phyloP scores from a whole-genome alignment of 352 stramenopile genomes.

The Globisporangium carolinianum region DNA sequence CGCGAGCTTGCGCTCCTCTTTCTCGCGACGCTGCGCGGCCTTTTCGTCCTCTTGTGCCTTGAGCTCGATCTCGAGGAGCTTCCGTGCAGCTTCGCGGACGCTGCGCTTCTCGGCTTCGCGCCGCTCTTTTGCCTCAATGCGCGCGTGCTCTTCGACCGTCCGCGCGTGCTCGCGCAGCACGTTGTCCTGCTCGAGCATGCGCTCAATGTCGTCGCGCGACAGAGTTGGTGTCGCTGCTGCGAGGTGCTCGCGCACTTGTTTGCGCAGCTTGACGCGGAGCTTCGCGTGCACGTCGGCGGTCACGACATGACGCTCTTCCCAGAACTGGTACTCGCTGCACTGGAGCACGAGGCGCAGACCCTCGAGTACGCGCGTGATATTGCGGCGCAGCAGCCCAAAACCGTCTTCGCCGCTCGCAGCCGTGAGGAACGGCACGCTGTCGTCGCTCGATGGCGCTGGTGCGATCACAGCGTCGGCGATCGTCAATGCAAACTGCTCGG shows the following conservation, averaged over 20 bases:
- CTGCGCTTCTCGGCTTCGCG: slow-evolving; percentile 63
- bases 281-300: slow-evolving; percentile 53
- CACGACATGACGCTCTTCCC: slow-evolving; percentile 70
- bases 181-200: slow-evolving; percentile 32
- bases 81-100: slow-evolving; percentile 59
- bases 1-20: slow-evolving; percentile 68
- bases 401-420: slow-evolving; percentile 59
- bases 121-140: slow-evolving; percentile 38
- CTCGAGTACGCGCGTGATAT: slow-evolving; percentile 68
- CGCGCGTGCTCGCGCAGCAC: slow-evolving; percentile 33
- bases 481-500: slow-evolving; percentile 34
- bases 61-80: slow-evolving; percentile 70
- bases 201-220: slow-evolving; percentile 40
- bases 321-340: slow-evolving; percentile 79
- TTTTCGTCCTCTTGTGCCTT: slow-evolving; percentile 74
- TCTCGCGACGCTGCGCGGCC: slow-evolving; percentile 51
- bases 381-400: slow-evolving; percentile 70
- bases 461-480: slow-evolving; percentile 19
- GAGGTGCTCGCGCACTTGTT: slow-evolving; percentile 47
- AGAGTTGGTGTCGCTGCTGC: slow-evolving; percentile 14
- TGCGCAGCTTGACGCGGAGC: slow-evolving; percentile 41
- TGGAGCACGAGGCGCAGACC: slow-evolving; percentile 52
- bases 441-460: neutral
- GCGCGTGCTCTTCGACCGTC: slow-evolving; percentile 36
- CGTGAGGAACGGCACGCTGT: slow-evolving; percentile 31